Conservation (phyloP, 441 rosid genomes). For the Biscutella auriculata region DNA sequence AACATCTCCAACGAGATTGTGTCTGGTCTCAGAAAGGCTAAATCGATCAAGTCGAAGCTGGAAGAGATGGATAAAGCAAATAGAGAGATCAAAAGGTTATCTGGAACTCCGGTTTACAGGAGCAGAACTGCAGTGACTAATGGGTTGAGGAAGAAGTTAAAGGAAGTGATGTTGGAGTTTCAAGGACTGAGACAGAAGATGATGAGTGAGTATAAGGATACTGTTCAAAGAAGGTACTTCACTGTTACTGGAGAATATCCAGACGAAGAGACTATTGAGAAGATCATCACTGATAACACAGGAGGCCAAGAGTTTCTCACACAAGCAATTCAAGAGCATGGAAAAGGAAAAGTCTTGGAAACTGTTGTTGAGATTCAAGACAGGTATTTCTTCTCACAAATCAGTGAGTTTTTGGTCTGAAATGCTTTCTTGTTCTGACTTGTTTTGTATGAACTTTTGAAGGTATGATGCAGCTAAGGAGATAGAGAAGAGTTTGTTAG, state of each 20-base stretch:
- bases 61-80: constrained; percentile 91
- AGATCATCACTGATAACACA: constrained; percentile 50
- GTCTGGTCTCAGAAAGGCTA: constrained; percentile 56
- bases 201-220: constrained; percentile 87
- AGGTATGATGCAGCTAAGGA: constrained; percentile 70
- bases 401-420: too few relatives aligned
- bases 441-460: too few relatives aligned
- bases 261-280: constrained; percentile 69
- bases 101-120: constrained; percentile 75
- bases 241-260: constrained; percentile 88
- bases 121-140: constrained; percentile 73
- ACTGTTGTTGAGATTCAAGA: constrained; percentile 84
- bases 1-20: constrained; percentile 63
- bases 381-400: too few relatives aligned
- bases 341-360: constrained; percentile 78
- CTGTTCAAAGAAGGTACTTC: constrained; percentile 76
- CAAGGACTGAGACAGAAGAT: constrained; percentile 75
- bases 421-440: too few relatives aligned
- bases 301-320: constrained; percentile 69
- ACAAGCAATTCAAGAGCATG: constrained; percentile 73
- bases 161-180: constrained; percentile 92
- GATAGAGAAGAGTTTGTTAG: constrained; percentile 80
- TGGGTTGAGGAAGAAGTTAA: constrained; percentile 66
- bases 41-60: constrained; percentile 47
- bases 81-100: constrained; percentile 64